Conservation (phyloP, 2,329 filamentous ascomycete species). For the Exophiala calicioides region DNA sequence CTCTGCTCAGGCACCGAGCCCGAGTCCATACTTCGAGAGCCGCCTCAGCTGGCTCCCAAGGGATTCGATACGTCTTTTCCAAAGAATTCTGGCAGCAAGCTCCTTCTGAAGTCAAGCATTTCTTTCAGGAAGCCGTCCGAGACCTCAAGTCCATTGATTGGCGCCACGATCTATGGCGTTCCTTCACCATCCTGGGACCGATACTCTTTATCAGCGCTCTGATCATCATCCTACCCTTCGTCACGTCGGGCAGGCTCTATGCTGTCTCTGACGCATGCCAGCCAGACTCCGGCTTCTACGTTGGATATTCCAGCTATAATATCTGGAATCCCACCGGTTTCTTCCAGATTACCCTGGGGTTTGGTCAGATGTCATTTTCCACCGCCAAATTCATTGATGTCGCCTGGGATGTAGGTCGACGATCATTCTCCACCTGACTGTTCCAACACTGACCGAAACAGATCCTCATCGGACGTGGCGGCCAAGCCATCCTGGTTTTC, state of each 20-base stretch:
- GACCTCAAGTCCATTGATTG: conserved; percentile 4
- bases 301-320: conserved; percentile 13
- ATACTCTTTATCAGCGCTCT: conserved; percentile 1
- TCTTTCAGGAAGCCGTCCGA: conserved; percentile 4
- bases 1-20: neutral
- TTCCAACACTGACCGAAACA: conserved; percentile 2
- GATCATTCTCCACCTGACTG: neutral
- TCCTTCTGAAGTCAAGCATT: neutral
- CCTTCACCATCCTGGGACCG: neutral
- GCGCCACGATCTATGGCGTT: neutral
- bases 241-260: conserved; percentile 6
- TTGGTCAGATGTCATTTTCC: conserved; percentile 31
- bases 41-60: neutral
- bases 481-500: conserved; percentile 36
- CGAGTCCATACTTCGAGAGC: neutral
- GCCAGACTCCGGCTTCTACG: conserved; percentile 16
- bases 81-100: conserved; percentile 4
- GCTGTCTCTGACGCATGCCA: conserved; percentile 4
- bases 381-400: conserved; percentile 40
- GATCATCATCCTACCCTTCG: neutral
- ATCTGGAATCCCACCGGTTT: conserved; percentile 19
- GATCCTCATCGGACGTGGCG: conserved; percentile 34
- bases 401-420: conserved; percentile 36
- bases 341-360: conserved; percentile 23
- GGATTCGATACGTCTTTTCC: neutral